A percentile compares a stretch with the other conserved stretches of the same genome.
Conservation (phyloP, 345 rosid species). For the Microthlaspi erraticum region DNA sequence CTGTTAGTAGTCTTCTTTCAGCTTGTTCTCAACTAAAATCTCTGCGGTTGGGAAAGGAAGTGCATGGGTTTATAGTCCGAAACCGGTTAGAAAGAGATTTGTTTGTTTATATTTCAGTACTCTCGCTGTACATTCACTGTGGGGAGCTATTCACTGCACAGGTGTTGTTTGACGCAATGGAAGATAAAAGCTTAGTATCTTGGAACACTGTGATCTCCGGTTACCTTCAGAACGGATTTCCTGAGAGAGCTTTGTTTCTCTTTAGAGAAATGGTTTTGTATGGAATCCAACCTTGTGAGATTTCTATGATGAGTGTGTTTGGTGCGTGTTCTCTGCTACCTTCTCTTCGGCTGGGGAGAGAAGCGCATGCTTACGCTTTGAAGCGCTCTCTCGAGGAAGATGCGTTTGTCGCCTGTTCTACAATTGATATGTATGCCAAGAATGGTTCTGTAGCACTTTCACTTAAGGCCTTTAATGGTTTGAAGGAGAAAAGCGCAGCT, state of each 20-base stretch:
- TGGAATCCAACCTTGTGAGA: conserved; percentile 51
- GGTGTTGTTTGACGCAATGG: conserved; percentile 52
- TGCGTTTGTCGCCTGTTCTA: conserved; percentile 53
- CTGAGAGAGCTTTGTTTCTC: conserved; percentile 53
- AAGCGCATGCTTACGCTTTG: conserved; percentile 62
- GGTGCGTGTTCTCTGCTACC: conserved; percentile 66
- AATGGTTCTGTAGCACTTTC: conserved; percentile 57
- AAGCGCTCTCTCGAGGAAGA: conserved; percentile 47
- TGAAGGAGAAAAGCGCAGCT: conserved; percentile 49
- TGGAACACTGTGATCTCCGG: conserved; percentile 70
- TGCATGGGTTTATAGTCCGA: conserved; percentile 60
- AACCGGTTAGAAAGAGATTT: conserved; percentile 53
- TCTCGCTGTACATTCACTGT: conserved; percentile 62
- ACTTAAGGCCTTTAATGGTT: conserved; percentile 47
- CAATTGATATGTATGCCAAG: conserved; percentile 74
- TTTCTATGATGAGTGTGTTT: conserved; percentile 50
- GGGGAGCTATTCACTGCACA: conserved; percentile 52
- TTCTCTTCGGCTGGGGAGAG: conserved; percentile 63
- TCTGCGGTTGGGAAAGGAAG: conserved; percentile 51
- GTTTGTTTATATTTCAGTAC: conserved; percentile 53
- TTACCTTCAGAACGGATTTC: conserved; percentile 60
- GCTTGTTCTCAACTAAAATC: conserved; percentile 58
- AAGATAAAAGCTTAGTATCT: conserved; percentile 56
- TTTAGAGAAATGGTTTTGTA: conserved; percentile 55
- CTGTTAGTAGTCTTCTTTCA: conserved; percentile 59